Percentiles rank a stretch among this genome's conserved stretches.
Conservation (phyloP, 352 stramenopile species). For the Phytophthora boehmeriae region DNA sequence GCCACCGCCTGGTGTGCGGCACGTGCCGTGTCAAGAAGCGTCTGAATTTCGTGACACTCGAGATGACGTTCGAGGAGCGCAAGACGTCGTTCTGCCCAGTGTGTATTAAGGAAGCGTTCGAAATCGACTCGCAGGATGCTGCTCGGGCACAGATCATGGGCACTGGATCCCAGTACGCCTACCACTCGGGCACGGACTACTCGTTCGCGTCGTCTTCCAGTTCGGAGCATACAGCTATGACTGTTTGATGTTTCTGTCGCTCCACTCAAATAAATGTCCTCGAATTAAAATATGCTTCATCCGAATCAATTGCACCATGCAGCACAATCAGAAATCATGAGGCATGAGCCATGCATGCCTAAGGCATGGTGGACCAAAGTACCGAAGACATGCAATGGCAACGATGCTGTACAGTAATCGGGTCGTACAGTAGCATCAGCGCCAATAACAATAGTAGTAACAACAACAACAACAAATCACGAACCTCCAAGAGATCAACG, state of each 20-base stretch:
- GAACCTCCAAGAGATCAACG: no score
- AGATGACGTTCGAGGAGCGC: slow-evolving; percentile 45
- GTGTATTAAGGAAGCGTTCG: slow-evolving; percentile 44
- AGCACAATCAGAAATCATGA: no score
- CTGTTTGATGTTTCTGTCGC: slow-evolving; percentile 17
- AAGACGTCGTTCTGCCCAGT: slow-evolving; percentile 37
- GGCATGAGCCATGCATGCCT: no score
- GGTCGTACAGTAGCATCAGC: no score
- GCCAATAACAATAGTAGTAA: no score
- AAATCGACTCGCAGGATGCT: slow-evolving; percentile 35
- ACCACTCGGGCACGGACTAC: slow-evolving; percentile 34
- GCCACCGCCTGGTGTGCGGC: slow-evolving; percentile 36
- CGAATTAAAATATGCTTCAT: no score
- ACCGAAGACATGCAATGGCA: no score
- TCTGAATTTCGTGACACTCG: slow-evolving; percentile 40
- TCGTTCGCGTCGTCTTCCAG: slow-evolving; percentile 40
- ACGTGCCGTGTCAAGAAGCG: slow-evolving; percentile 43
- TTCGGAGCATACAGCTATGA: slow-evolving; percentile 18
- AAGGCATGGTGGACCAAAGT: no score
- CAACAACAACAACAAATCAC: no score
- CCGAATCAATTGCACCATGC: no score
- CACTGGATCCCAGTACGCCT: slow-evolving; percentile 30
- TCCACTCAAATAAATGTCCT: slow-evolving; percentile 10
- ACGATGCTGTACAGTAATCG: no score
- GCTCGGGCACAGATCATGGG: slow-evolving; percentile 34